Evolutionary conservation across 108 stramenopile genomes (phyloP).

Genomic region (Cyclotella baltica): DNA sequence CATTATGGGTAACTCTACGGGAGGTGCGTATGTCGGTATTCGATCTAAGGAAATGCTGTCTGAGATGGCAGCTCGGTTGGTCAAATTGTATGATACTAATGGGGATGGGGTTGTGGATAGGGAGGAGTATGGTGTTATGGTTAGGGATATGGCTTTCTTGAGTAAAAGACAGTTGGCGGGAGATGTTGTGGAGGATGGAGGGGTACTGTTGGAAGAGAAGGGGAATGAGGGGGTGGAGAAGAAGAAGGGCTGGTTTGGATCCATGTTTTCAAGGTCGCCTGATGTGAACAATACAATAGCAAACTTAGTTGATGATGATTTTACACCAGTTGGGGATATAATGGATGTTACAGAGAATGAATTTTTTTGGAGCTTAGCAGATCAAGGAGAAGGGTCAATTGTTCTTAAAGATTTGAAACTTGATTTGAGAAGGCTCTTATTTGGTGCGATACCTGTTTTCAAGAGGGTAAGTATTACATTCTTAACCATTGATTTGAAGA

Average conservation of each 20-base stretch:
- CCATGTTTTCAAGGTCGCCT: background rate
- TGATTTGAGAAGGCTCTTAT: conserved; percentile 78
- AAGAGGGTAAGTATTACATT: conserved; percentile 49
- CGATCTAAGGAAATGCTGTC: conserved; percentile 48
- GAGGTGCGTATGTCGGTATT: conserved; percentile 15
- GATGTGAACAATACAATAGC: conserved; percentile 18
- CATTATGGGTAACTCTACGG: conserved; percentile 21
- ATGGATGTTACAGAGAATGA: conserved; percentile 52
- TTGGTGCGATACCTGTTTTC: conserved; percentile 76
- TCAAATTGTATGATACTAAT: conserved; percentile 81
- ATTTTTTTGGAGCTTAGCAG: conserved; percentile 44
- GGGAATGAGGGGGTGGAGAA: conserved; percentile 9
- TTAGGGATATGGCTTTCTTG: conserved; percentile 86
- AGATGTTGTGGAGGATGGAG: conserved; percentile 12
- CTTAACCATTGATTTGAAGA: background rate
- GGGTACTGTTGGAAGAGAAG: conserved; percentile 9
- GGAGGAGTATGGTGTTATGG: conserved; percentile 84
- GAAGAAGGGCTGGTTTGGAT: conserved; percentile 7
- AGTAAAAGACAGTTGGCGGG: conserved; percentile 40
- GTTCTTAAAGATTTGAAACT: conserved; percentile 76
- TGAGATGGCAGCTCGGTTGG: conserved; percentile 70
- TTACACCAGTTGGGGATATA: conserved; percentile 18
- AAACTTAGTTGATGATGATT: background rate
- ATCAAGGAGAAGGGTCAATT: conserved; percentile 73
- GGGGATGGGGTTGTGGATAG: conserved; percentile 88